Conservation (phyloP, 1,284 basidiomycete genomes). For the Neotropicomus parvogracilis region DNA sequence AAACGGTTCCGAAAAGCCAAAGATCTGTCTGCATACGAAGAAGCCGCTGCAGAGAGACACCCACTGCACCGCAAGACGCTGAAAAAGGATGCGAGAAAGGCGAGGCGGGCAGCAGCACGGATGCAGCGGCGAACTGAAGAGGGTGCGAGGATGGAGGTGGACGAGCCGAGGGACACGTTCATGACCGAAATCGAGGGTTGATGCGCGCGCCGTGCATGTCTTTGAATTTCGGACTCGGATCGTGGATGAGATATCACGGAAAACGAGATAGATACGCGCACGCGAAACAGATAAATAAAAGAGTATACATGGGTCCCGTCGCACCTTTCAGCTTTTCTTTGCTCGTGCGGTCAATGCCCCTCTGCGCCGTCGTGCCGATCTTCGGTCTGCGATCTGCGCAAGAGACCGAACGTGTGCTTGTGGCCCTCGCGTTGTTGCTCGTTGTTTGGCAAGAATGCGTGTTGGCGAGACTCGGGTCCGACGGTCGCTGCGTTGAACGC, state of each 20-base stretch:
- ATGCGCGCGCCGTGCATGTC: not conserved
- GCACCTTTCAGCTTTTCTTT: too few species aligned
- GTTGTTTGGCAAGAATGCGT: slow-evolving; percentile 5
- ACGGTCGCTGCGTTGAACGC: slow-evolving; percentile 22
- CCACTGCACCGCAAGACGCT: slow-evolving; percentile 53
- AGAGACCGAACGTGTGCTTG: slow-evolving; percentile 1
- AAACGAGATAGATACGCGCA: too few species aligned
- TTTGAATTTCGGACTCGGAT: too few species aligned
- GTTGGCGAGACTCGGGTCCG: slow-evolving; percentile 16
- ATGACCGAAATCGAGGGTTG: slow-evolving; percentile 35
- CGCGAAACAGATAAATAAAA: too few species aligned
- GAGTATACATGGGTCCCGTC: too few species aligned
- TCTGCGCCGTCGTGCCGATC: too few species aligned
- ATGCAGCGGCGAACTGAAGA: slow-evolving; percentile 5
- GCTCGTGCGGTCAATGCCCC: too few species aligned
- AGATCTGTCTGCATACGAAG: slow-evolving; percentile 44
- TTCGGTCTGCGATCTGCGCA: slow-evolving; percentile 3
- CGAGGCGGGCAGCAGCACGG: slow-evolving; percentile 43
- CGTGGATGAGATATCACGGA: too few species aligned
- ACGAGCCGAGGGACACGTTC: slow-evolving; percentile 45
- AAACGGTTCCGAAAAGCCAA: slow-evolving; percentile 57
- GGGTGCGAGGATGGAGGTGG: slow-evolving; percentile 37
- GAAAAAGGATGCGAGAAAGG: slow-evolving; percentile 60
- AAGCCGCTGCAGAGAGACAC: slow-evolving; percentile 44
- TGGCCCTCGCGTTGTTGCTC: not conserved